Percentiles rank a stretch among this genome's conserved stretches.
These are phyloP conservation scores for Herpetomonas tarakana DNA, from an alignment of 208 protist genomes.

Conservation along the genomic window DNA sequence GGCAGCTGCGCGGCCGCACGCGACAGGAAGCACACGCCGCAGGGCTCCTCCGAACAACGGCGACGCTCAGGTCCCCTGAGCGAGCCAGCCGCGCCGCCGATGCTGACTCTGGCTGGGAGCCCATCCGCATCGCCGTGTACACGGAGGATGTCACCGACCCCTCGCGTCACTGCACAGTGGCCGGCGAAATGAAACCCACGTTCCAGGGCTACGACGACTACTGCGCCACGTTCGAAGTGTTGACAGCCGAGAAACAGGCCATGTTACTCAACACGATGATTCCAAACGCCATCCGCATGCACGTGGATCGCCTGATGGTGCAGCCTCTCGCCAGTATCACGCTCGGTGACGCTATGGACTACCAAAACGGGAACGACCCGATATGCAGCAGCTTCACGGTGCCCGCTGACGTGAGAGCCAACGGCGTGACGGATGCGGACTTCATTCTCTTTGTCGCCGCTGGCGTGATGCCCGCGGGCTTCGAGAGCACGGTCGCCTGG, in stretches of 20 bases:
- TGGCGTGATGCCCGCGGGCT: not conserved
- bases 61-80: not conserved
- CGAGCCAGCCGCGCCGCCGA: not conserved
- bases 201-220: slow-evolving; percentile 2
- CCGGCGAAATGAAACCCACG: not conserved
- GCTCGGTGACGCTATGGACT: not conserved
- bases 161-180: slow-evolving; percentile 8
- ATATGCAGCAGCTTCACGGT: slow-evolving; percentile 9
- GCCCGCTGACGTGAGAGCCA: not conserved
- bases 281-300: slow-evolving; percentile 11
- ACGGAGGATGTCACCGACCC: slow-evolving; percentile 11
- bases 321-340: slow-evolving; percentile 4
- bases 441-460: slow-evolving; percentile 24
- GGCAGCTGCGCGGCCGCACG: not conserved
- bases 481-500: slow-evolving; percentile 11
- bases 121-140: slow-evolving; percentile 13
- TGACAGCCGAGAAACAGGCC: slow-evolving; percentile 9
- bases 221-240: slow-evolving; percentile 4
- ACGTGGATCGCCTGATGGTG: slow-evolving; percentile 17
- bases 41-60: not conserved
- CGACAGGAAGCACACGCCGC: not conserved
- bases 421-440: slow-evolving; percentile 18
- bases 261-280: slow-evolving; percentile 11
- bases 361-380: not conserved
- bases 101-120: slow-evolving; percentile 4